Evolutionary conservation across 208 protist species (phyloP).

Genomic region (Crithidia expoeki): DNA sequence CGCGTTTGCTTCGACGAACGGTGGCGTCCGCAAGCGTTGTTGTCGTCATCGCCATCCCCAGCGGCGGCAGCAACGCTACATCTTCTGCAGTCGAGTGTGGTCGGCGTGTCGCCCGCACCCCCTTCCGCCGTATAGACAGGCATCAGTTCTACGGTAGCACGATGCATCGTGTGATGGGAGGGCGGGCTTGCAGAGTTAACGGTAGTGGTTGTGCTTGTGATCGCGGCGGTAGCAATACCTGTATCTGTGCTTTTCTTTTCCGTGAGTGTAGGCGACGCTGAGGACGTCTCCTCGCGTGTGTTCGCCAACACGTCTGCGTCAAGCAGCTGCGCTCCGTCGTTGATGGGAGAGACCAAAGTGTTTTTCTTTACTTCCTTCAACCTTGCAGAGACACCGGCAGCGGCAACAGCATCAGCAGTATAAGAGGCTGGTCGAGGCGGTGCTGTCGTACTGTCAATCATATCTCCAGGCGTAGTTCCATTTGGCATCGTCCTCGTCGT

Average conservation of each 20-base stretch:
- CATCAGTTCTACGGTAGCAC: slow-evolving; percentile 17
- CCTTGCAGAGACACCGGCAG: no score
- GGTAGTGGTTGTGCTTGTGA: no score
- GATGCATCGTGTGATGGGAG: not conserved
- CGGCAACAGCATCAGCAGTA: no score
- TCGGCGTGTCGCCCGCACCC: no score
- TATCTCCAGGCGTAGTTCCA: no score
- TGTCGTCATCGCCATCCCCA: no score
- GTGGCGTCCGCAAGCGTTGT: not conserved
- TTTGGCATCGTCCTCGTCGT: no score
- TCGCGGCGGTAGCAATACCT: not conserved
- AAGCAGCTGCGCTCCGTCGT: not conserved
- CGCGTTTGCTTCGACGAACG: not conserved
- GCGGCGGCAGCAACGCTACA: not conserved
- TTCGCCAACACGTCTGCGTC: not conserved
- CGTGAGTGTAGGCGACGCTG: not conserved
- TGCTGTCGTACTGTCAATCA: no score
- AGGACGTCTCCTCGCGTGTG: not conserved
- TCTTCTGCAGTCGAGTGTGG: not conserved
- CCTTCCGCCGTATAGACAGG: slow-evolving; percentile 14
- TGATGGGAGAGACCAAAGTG: not conserved
- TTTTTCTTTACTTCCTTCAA: not conserved
- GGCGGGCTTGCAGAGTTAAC: no score
- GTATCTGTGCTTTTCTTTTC: not conserved
- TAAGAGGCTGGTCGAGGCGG: no score